A percentile compares a stretch with the other conserved stretches of the same genome.
Conservation (phyloP, 805 yeast species). For the Starmerella potacharoeniae region DNA sequence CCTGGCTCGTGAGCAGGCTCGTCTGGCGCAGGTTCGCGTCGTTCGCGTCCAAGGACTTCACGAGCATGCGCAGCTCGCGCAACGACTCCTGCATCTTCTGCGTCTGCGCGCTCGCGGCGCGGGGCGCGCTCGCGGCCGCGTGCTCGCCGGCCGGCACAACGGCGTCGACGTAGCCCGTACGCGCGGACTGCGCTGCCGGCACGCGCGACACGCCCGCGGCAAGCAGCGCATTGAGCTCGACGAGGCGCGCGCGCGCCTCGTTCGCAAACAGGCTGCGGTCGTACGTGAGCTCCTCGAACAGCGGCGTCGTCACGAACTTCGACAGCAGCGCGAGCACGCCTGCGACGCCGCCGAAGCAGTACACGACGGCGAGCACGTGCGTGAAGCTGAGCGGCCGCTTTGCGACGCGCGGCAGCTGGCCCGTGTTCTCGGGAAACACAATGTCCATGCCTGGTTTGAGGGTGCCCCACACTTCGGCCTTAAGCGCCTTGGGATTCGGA, state of each 20-base stretch:
- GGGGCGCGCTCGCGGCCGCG: neutral
- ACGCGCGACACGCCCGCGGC: conserved; percentile 15
- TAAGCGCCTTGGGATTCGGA: neutral
- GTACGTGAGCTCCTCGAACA: conserved; percentile 26
- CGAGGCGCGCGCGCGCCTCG: conserved; percentile 23
- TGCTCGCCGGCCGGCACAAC: conserved; percentile 6
- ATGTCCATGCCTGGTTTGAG: conserved; percentile 1
- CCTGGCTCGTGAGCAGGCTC: conserved; percentile 7
- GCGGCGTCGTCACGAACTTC: conserved; percentile 27
- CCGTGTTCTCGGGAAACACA: conserved; percentile 26
- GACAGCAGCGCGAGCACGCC: conserved; percentile 25
- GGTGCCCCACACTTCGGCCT: neutral
- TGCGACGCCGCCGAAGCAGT: conserved; percentile 28
- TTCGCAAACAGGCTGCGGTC: conserved; percentile 27
- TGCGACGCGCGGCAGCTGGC: conserved; percentile 11
- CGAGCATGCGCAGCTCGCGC: conserved; percentile 1
- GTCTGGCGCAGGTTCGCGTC: neutral
- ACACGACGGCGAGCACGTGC: conserved; percentile 25
- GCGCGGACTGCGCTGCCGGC: conserved; percentile 17
- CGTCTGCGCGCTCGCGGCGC: neutral
- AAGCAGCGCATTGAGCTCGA: conserved; percentile 21
- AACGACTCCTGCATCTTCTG: neutral
- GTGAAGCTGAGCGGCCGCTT: conserved; percentile 18
- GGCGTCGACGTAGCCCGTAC: conserved; percentile 21
- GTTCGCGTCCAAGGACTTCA: conserved; percentile 4